Percentiles rank a stretch among this genome's conserved stretches.
Evolutionary conservation across 1,139 yeast species (phyloP).

Genomic region (Waltiozyma sp.): DNA sequence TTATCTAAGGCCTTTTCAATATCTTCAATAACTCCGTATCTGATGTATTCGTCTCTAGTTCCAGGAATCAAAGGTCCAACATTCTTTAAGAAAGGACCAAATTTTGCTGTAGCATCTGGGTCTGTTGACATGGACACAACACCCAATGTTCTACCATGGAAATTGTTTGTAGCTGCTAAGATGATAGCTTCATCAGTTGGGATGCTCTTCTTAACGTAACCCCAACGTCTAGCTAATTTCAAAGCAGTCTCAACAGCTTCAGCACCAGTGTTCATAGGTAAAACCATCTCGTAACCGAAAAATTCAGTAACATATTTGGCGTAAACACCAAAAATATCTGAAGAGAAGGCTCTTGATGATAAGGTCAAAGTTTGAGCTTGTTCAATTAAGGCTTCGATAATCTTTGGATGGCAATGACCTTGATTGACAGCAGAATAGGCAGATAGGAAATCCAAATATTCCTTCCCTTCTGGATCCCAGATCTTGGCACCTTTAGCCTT

Average conservation of each 20-base stretch:
- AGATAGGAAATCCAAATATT: constrained; percentile 76
- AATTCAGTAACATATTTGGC: constrained; percentile 85
- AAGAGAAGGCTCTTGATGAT: constrained; percentile 87
- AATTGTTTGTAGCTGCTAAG: constrained; percentile 76
- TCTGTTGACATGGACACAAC: constrained; percentile 95
- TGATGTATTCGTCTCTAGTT: constrained; percentile 30
- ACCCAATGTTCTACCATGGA: constrained; percentile 95
- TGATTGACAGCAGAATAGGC: constrained; percentile 97
- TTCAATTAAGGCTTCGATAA: constrained; percentile 71
- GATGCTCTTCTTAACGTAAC: constrained; percentile 79
- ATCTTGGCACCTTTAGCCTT: constrained; percentile 86
- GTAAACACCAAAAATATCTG: constrained; percentile 77
- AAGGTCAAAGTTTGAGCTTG: constrained; percentile 81
- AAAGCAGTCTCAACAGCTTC: constrained; percentile 96
- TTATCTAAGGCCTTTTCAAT: constrained; percentile 71
- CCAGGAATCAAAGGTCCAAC: constrained; percentile 76
- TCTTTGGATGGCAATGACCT: constrained; percentile 96
- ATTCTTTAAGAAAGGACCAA: constrained; percentile 81
- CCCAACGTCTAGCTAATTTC: constrained; percentile 96
- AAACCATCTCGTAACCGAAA: constrained; percentile 83
- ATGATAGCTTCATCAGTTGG: constrained; percentile 77
- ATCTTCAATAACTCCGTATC: constrained; percentile 80
- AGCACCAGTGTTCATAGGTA: constrained; percentile 98
- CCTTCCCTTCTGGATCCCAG: constrained; percentile 95
- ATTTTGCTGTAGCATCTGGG: constrained; percentile 79